phyloP scores from a whole-genome alignment of 805 yeast species.

The Cyberlindnera euphorbiiphila region DNA sequence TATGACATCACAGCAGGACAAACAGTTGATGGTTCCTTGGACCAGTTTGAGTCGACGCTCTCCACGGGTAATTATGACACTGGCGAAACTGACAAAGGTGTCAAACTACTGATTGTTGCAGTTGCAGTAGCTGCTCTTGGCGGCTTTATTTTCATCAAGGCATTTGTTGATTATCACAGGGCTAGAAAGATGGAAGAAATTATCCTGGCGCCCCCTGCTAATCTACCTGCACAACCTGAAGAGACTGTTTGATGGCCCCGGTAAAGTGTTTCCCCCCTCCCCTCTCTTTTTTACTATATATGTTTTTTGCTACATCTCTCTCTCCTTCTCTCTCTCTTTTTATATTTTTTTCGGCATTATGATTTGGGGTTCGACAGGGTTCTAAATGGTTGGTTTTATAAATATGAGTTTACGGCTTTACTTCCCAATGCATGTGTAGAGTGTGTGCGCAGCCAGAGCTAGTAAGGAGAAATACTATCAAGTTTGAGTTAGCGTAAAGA shows the following conservation, averaged over 20 bases:
- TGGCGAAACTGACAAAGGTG: constrained; percentile 7
- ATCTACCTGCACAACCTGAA: constrained; percentile 9
- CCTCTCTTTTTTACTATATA: no score
- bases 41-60: constrained; percentile 23
- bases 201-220: constrained; percentile 45
- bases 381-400: constrained; percentile 4
- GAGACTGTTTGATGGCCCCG: constrained; percentile 12
- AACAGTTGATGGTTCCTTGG: constrained; percentile 25
- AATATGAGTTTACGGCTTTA: neutral
- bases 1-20: constrained; percentile 39
- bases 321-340: no score
- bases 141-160: constrained; percentile 55
- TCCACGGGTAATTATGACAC: constrained; percentile 20
- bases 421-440: no score
- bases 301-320: no score
- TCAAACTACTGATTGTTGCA: constrained; percentile 40
- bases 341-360: neutral
- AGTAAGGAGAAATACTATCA: no score
- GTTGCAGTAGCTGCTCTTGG: constrained; percentile 68
- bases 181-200: constrained; percentile 74
- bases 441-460: no score
- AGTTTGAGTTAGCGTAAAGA: no score
- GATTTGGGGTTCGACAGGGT: neutral
- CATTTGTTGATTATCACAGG: constrained; percentile 65
- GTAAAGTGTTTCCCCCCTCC: no score